Evolutionary conservation across 164 flowering plant species (phyloP).

Genomic region (Annona squamosa): DNA sequence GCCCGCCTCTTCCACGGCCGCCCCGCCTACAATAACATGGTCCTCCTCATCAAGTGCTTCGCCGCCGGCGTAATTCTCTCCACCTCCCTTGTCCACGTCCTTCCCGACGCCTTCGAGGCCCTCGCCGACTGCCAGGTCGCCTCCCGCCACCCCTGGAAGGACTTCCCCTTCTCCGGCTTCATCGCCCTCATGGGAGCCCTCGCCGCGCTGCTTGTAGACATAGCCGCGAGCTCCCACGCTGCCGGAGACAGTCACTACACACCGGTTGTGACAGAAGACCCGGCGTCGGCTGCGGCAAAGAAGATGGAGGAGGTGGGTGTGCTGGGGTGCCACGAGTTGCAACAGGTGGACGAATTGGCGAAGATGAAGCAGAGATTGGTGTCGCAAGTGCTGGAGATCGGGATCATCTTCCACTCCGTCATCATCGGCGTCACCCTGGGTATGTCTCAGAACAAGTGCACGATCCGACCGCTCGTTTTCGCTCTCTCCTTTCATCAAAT

Average conservation of each 20-base stretch:
- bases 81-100: constrained; percentile 74
- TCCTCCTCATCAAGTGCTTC: constrained; percentile 61
- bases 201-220: constrained; percentile 48
- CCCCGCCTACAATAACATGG: constrained; percentile 40
- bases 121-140: constrained; percentile 57
- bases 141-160: constrained; percentile 63
- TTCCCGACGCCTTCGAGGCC: constrained; percentile 64
- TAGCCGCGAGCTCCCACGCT: constrained; percentile 50
- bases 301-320: background rate
- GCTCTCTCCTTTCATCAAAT: constrained; percentile 74
- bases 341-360: constrained; percentile 20
- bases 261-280: constrained; percentile 17
- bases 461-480: constrained; percentile 60
- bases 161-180: constrained; percentile 70
- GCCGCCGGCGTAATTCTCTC: constrained; percentile 83
- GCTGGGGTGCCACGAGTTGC: constrained; percentile 4
- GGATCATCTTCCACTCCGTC: constrained; percentile 72
- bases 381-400: constrained; percentile 69
- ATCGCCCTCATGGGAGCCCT: constrained; percentile 47
- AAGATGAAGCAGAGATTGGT: constrained; percentile 65
- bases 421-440: constrained; percentile 77
- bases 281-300: constrained; percentile 1
- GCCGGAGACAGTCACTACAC: constrained; percentile 28
- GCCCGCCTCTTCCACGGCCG: constrained; percentile 52
- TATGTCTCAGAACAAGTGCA: constrained; percentile 73